phyloP scores from a whole-genome alignment of 495 filamentous ascomycete species.

The Aspergillus indologenus region DNA sequence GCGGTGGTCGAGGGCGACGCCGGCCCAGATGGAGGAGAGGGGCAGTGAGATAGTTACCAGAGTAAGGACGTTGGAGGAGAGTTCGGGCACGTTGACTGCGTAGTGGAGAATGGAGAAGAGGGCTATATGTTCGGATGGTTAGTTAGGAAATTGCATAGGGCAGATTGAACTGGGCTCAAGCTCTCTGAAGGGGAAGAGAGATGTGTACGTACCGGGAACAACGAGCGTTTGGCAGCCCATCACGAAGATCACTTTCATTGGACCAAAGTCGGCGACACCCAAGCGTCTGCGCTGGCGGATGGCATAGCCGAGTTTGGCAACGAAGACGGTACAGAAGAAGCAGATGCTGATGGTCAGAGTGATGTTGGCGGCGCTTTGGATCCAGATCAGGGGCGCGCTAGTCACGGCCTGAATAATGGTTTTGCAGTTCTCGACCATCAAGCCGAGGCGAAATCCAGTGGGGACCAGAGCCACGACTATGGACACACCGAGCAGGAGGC shows the following conservation, averaged over 20 bases:
- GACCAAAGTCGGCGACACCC: constrained; percentile 58
- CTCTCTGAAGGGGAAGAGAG: constrained; percentile 9
- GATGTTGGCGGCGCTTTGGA: constrained; percentile 53
- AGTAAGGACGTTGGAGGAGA: constrained; percentile 60
- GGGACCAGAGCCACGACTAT: constrained; percentile 50
- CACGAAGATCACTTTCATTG: constrained; percentile 69
- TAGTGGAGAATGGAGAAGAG: constrained; percentile 69
- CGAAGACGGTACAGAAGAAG: constrained; percentile 74
- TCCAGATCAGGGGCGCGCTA: constrained; percentile 31
- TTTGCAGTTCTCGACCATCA: constrained; percentile 54
- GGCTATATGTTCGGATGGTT: constrained; percentile 37
- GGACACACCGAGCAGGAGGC: constrained; percentile 47
- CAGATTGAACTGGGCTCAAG: too few species aligned
- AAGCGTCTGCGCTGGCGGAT: constrained; percentile 54
- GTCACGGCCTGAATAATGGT: constrained; percentile 39
- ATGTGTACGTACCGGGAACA: constrained; percentile 61
- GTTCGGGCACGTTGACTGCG: constrained; percentile 49
- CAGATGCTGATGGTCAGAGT: constrained; percentile 63
- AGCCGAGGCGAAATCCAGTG: constrained; percentile 58
- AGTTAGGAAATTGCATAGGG: constrained; percentile 5
- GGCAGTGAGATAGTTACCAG: constrained; percentile 72
- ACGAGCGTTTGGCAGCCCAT: constrained; percentile 77
- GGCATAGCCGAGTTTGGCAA: constrained; percentile 62
- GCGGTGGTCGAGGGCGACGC: constrained; percentile 36
- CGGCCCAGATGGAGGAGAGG: constrained; percentile 77